Evolutionary conservation across 805 yeast species (phyloP).

Genomic region (Suhomyces prunicola): DNA sequence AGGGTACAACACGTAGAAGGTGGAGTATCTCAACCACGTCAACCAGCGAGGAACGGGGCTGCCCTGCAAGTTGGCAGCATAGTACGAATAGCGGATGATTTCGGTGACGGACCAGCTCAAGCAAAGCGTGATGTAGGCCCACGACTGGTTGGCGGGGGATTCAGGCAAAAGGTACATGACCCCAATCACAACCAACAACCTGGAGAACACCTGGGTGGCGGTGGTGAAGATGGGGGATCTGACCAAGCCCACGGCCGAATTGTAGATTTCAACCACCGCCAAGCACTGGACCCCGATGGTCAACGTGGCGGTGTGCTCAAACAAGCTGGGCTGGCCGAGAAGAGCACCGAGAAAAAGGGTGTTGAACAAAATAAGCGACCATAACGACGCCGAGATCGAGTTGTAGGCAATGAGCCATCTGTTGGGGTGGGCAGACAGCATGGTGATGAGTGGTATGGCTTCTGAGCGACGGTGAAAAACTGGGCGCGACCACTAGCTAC

Average conservation of each 20-base stretch:
- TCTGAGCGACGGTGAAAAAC: no score
- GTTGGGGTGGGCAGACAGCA: conserved; percentile 19
- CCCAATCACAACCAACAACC: conserved; percentile 80
- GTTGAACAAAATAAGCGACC: conserved; percentile 42
- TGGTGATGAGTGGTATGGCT: no score
- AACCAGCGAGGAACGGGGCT: conserved; percentile 56
- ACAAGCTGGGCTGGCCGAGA: conserved; percentile 65
- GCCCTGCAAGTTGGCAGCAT: conserved; percentile 61
- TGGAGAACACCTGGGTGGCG: conserved; percentile 79
- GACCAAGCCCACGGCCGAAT: conserved; percentile 76
- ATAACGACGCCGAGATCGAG: conserved; percentile 39
- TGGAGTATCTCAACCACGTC: conserved; percentile 74
- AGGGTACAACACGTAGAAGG: conserved; percentile 83
- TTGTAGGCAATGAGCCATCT: conserved; percentile 42
- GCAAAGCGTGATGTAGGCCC: conserved; percentile 57
- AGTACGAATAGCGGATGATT: conserved; percentile 82
- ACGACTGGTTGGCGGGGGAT: conserved; percentile 52
- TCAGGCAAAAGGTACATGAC: conserved; percentile 72
- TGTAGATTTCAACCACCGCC: conserved; percentile 78
- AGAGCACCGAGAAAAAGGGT: conserved; percentile 29
- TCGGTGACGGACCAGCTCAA: conserved; percentile 96
- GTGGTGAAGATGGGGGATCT: conserved; percentile 85
- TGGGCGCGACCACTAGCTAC: no score
- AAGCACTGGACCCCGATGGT: conserved; percentile 69
- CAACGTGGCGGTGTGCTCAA: conserved; percentile 53